Evolutionary conservation across 805 yeast species (phyloP).

Genomic region (Hanseniaspora meyeri): DNA sequence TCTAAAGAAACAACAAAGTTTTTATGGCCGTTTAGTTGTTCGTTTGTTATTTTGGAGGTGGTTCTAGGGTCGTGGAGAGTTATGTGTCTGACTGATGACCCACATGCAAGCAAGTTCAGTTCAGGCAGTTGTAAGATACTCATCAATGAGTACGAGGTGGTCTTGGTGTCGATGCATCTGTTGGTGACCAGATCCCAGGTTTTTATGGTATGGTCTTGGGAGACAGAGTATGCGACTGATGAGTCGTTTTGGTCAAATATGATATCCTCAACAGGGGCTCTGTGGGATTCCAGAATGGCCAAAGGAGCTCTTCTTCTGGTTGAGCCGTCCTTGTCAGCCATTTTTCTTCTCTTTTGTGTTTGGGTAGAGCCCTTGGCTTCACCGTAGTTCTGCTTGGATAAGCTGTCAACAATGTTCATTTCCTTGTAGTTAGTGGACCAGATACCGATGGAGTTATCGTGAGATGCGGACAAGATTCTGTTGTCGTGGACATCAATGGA

Average conservation of each 20-base stretch:
- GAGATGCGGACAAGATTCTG: conserved; percentile 71
- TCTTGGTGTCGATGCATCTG: conserved; percentile 73
- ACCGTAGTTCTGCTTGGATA: conserved; percentile 25
- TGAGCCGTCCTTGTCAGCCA: conserved; percentile 64
- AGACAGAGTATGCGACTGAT: conserved; percentile 82
- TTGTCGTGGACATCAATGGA: conserved; percentile 50
- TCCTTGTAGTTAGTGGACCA: conserved; percentile 86
- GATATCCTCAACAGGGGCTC: conserved; percentile 78
- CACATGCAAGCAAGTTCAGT: conserved; percentile 66
- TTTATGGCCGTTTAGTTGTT: conserved; percentile 76
- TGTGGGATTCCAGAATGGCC: conserved; percentile 65
- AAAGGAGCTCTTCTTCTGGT: conserved; percentile 74
- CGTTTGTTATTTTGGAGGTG: conserved; percentile 48
- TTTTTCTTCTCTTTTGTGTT: conserved; percentile 75
- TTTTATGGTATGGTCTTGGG: conserved; percentile 88
- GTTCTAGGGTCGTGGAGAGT: conserved; percentile 84
- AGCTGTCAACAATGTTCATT: conserved; percentile 50
- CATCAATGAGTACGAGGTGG: conserved; percentile 73
- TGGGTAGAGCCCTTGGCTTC: conserved; percentile 52
- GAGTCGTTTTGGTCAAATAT: conserved; percentile 59
- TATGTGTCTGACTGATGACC: conserved; percentile 97
- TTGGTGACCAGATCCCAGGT: conserved; percentile 94
- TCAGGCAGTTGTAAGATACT: conserved; percentile 59
- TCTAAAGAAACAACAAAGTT: conserved; percentile 78
- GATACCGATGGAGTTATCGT: conserved; percentile 65